Evolutionary conservation across 192 early-diverging fungal species (phyloP).

Genomic region (Coemansia sp.): DNA sequence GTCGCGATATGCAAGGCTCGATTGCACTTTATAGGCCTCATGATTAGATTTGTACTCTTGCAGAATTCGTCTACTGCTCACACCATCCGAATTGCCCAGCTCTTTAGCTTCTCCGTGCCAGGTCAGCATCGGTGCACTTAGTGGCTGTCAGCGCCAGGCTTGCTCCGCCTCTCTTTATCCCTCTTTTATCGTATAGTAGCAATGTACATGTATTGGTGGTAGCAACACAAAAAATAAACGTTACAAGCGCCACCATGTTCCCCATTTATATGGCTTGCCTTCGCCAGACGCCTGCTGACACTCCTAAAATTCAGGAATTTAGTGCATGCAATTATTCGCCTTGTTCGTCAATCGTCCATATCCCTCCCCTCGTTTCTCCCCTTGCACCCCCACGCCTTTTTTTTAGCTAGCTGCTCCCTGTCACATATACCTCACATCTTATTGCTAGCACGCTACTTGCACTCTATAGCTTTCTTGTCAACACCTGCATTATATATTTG

Average conservation of each 20-base stretch:
- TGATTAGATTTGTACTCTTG: constrained; percentile 14
- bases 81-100: neutral
- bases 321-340: neutral
- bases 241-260: constrained; percentile 2
- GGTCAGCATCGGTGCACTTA: neutral
- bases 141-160: neutral
- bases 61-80: constrained; percentile 7
- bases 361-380: neutral
- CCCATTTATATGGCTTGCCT: constrained; percentile 7
- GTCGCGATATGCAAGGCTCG: constrained; percentile 13
- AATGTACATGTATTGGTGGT: constrained; percentile 6
- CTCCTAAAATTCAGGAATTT: neutral
- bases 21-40: constrained; percentile 15
- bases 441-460: neutral
- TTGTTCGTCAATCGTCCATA: constrained; percentile 1
- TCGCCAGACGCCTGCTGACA: neutral
- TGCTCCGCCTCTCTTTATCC: neutral
- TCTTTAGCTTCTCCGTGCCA: neutral
- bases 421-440: neutral
- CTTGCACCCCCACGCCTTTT: neutral
- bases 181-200: neutral
- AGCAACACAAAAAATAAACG: constrained; percentile 9
- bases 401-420: constrained; percentile 4
- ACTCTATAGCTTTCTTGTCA: neutral
- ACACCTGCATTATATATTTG: neutral